Base-by-base conservation (phyloP, 352 stramenopile species). In the Pythium brassicae region DNA sequence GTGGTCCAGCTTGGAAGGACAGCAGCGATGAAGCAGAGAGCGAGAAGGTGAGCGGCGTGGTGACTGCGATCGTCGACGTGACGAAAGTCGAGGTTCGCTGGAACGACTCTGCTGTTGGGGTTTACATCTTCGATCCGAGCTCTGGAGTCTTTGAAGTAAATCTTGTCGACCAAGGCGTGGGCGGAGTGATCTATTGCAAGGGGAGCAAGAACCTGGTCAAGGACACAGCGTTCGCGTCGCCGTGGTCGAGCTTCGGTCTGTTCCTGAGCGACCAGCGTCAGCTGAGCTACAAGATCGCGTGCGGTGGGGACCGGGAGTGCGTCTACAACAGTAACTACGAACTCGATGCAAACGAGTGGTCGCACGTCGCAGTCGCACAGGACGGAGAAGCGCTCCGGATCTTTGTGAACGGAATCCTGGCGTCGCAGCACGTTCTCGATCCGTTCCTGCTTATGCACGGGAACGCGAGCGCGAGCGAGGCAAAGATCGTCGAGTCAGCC, bases 231-330 rank as follows among this genome's bases (percentile, higher is more conserved):
- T 53, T 72, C 15, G 65, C 72, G 9, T 59, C 69, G 14, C 80
- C 83, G 9, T 93, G 83, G 83, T 91, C 80, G 48, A 71, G 87
- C 40, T 85, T 89, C 32, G 78, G 76, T 12, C 43, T 93, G 12
- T 93, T 72, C 56, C 47, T 93, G 26, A 87, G 62, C 26, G 75
- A 89, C 53, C 73, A 76, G 20, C 71, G 74, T 0, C 78, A 87
- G 49, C 68, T 91, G 14, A 79, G 66, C 49, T 93, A 93, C 45
- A 70, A 74, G 32, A 77, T 93, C 46, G 68, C 67, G 2, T 82
- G 72, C 35, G 79, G 76, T 7, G 64, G 64, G 0, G 73, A 87
- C 10, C 78, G 85, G 48, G 75, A 89, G 37, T 74, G 61, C 37
- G 67, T 83, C 3, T 89, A 86, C 48, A 72, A 88, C 22, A 87